These are phyloP conservation scores for Candida sanyaensis DNA, from an alignment of 1,139 yeast genomes.

Conservation along the genomic window DNA sequence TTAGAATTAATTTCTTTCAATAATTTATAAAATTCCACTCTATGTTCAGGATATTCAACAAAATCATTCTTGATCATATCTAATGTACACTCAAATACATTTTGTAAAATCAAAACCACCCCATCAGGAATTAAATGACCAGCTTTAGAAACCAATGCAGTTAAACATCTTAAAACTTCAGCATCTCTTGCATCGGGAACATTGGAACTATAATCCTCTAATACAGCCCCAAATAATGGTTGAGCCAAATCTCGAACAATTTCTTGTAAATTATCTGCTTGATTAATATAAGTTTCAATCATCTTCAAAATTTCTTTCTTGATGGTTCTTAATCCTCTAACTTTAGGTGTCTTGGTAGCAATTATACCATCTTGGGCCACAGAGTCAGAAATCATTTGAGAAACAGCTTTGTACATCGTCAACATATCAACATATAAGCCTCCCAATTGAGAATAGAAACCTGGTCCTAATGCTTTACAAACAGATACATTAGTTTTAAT, in stretches of 20 bases:
- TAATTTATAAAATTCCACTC: conserved; percentile 92
- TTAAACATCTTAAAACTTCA: conserved; percentile 92
- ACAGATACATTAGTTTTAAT: conserved; percentile 94
- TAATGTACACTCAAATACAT: conserved; percentile 91
- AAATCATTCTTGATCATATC: conserved; percentile 95
- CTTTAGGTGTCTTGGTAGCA: conserved; percentile 94
- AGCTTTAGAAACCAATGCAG: conserved; percentile 83
- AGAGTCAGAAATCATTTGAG: conserved; percentile 80
- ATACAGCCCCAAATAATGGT: conserved; percentile 80
- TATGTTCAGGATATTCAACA: conserved; percentile 95
- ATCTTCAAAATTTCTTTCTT: conserved; percentile 91
- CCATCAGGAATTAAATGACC: conserved; percentile 91
- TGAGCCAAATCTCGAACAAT: conserved; percentile 83
- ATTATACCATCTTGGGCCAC: conserved; percentile 80
- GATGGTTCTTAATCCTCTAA: conserved; percentile 92
- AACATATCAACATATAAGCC: conserved; percentile 88
- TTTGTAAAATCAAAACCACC: conserved; percentile 82
- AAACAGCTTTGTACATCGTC: conserved; percentile 84
- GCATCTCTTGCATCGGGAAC: conserved; percentile 98
- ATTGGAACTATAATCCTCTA: conserved; percentile 84
- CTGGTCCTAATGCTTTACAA: conserved; percentile 90
- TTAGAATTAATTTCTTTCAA: conserved; percentile 83
- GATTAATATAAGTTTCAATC: conserved; percentile 84
- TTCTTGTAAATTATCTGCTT: conserved; percentile 84
- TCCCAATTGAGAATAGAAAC: conserved; percentile 86